phyloP scores from a whole-genome alignment of 768 basidiomycete genomes.

The Tremella mesenterica region DNA sequence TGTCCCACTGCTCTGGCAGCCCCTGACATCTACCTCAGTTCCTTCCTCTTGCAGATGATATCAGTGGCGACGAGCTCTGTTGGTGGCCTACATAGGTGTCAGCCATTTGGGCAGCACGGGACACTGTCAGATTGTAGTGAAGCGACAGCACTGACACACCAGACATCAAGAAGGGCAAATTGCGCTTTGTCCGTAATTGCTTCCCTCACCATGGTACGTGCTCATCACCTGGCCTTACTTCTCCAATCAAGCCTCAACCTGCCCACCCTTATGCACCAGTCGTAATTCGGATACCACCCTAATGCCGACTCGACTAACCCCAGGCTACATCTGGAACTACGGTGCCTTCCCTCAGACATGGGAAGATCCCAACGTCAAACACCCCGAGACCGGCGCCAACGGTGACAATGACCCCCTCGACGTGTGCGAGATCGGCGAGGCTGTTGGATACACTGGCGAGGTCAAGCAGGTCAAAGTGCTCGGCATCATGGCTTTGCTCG shows the following conservation, averaged over 20 bases:
- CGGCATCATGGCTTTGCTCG: conserved; percentile 98
- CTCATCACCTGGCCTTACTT: not conserved
- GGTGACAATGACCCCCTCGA: conserved; percentile 99
- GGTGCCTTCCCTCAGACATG: conserved; percentile 99
- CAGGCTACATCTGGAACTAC: conserved; percentile 87
- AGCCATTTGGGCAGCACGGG: too few species aligned
- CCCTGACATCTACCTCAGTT: too few species aligned
- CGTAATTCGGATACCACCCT: not conserved
- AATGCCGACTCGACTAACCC: not conserved
- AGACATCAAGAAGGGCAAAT: conserved; percentile 85
- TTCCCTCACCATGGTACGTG: conserved; percentile 97
- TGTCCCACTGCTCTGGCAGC: conserved; percentile 4
- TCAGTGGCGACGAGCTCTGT: not conserved
- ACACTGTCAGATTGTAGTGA: too few species aligned
- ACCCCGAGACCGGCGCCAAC: conserved; percentile 96
- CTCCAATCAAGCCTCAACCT: not conserved
- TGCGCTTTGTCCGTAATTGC: conserved; percentile 97
- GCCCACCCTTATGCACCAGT: not conserved
- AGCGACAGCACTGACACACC: not conserved
- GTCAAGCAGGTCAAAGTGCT: conserved; percentile 99
- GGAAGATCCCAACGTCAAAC: conserved; percentile 81
- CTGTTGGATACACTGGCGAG: conserved; percentile 92
- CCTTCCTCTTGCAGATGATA: not conserved
- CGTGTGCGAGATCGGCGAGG: conserved; percentile 98
- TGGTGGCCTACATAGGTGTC: too few species aligned